Conservation (phyloP, 2,329 filamentous ascomycete species). For the Cladobotryum protrusum region DNA sequence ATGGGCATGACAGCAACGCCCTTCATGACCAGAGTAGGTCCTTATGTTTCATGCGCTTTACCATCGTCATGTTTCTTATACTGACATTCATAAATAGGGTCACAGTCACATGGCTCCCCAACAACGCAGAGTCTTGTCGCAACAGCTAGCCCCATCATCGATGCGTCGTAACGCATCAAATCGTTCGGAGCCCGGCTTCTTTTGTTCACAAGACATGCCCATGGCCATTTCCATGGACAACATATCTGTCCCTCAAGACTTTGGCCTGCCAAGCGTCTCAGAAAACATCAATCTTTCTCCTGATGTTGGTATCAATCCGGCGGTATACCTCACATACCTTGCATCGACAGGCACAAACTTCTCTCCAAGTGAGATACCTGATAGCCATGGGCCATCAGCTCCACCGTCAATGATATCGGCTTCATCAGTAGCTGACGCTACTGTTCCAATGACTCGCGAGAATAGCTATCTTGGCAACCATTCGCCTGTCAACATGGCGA, state of each 20-base stretch:
- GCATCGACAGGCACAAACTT: slow-evolving; percentile 19
- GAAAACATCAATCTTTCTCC: slow-evolving; percentile 20
- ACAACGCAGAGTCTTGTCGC: slow-evolving; percentile 14
- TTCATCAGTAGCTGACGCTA: slow-evolving; percentile 31
- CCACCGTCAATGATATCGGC: slow-evolving; percentile 40
- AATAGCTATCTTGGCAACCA: slow-evolving; percentile 34
- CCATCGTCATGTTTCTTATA: too few species aligned
- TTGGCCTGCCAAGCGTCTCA: slow-evolving; percentile 31
- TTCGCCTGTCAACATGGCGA: slow-evolving; percentile 29
- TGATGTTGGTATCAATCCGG: slow-evolving; percentile 33
- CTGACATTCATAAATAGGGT: not conserved
- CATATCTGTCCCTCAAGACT: slow-evolving; percentile 14
- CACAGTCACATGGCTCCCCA: not conserved
- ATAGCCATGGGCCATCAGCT: slow-evolving; percentile 27
- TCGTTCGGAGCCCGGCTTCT: slow-evolving; percentile 28
- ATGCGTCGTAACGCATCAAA: slow-evolving; percentile 42
- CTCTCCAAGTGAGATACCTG: slow-evolving; percentile 18
- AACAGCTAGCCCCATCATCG: slow-evolving; percentile 23
- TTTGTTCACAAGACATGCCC: slow-evolving; percentile 10
- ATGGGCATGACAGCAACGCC: too few species aligned
- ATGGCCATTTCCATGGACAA: not conserved
- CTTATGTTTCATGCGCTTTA: too few species aligned
- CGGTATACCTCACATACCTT: slow-evolving; percentile 32
- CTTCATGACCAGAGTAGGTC: too few species aligned
- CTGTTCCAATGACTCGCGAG: slow-evolving; percentile 36